Evolutionary conservation across 306 rosid species (phyloP).

Genomic region (Dryas octopetala): DNA sequence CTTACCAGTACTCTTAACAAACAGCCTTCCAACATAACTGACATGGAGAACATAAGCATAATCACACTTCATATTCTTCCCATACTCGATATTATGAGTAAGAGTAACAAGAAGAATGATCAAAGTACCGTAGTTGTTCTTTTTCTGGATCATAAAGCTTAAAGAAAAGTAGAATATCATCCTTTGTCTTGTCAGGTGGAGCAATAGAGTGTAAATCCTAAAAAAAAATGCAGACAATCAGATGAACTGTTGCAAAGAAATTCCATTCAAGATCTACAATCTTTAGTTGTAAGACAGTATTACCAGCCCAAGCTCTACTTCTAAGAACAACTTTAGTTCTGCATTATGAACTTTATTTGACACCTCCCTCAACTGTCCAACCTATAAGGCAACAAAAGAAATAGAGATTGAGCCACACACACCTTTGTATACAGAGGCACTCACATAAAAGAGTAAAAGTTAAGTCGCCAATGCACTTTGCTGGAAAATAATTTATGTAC

Average conservation of each 20-base stretch:
- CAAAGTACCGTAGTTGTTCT: slow-evolving; percentile 70
- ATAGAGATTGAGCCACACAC: not conserved
- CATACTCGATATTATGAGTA: not conserved
- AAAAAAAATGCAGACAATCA: too few relatives aligned
- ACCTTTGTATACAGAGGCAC: not conserved
- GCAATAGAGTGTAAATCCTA: slow-evolving; percentile 40
- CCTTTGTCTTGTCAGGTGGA: slow-evolving; percentile 74
- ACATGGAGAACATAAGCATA: slow-evolving; percentile 22
- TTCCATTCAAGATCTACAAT: too few relatives aligned
- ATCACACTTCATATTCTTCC: slow-evolving; percentile 16
- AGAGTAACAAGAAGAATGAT: slow-evolving; percentile 7
- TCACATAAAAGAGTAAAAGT: not conserved
- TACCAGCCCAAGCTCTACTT: too few relatives aligned
- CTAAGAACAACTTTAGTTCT: slow-evolving; percentile 37
- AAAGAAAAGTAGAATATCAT: slow-evolving; percentile 81
- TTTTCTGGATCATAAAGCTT: slow-evolving; percentile 84
- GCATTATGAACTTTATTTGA: slow-evolving; percentile 70
- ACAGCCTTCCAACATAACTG: slow-evolving; percentile 80
- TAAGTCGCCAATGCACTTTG: not conserved
- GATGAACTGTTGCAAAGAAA: too few relatives aligned
- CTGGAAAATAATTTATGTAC: not conserved
- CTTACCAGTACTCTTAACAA: slow-evolving; percentile 76
- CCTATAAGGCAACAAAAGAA: slow-evolving; percentile 39
- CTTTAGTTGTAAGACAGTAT: too few relatives aligned
- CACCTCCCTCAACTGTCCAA: slow-evolving; percentile 77